Conservation (phyloP, 805 yeast species). For the Barnettozyma sp. region DNA sequence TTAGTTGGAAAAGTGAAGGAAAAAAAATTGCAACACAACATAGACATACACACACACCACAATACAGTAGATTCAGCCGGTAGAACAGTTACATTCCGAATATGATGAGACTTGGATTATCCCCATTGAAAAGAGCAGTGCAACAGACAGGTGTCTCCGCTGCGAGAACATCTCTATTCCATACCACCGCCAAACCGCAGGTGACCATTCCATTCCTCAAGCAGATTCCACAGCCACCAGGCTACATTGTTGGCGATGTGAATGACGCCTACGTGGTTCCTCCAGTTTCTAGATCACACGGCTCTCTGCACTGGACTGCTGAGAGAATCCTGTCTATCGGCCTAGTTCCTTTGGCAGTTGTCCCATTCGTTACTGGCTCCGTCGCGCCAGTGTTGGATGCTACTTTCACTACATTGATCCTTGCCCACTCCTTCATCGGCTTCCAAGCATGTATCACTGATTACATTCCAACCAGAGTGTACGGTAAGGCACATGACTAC, state of each 20-base stretch:
- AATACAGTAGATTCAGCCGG: not conserved
- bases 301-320: constrained; percentile 90
- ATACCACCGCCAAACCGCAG: constrained; percentile 27
- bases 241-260: constrained; percentile 85
- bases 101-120: constrained; percentile 11
- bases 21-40: no score
- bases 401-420: constrained; percentile 51
- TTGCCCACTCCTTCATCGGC: constrained; percentile 81
- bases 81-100: no score
- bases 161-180: constrained; percentile 11
- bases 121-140: constrained; percentile 6
- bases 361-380: constrained; percentile 74
- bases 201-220: constrained; percentile 45
- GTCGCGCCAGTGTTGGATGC: constrained; percentile 68
- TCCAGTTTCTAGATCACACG: constrained; percentile 54
- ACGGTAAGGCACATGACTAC: constrained; percentile 65
- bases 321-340: constrained; percentile 68
- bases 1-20: no score
- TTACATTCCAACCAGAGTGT: constrained; percentile 82
- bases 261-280: constrained; percentile 83
- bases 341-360: constrained; percentile 67
- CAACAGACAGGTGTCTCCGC: constrained; percentile 4
- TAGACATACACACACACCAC: not conserved
- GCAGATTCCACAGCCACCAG: constrained; percentile 77
- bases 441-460: constrained; percentile 88